Conservation (phyloP, 345 rosid species). For the Sisymbrium irio region DNA sequence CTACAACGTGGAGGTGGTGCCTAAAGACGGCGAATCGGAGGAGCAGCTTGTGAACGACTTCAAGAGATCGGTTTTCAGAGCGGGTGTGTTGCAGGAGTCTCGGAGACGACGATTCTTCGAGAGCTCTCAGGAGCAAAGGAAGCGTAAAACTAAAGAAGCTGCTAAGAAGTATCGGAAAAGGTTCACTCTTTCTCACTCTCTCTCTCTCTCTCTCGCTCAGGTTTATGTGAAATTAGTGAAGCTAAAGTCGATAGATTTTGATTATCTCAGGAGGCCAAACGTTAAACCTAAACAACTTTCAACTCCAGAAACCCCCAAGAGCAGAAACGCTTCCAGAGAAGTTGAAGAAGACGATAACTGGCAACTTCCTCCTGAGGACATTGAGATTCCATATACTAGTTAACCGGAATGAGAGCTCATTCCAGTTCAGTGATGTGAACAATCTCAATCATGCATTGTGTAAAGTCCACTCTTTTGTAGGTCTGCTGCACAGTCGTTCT, state of each 20-base stretch:
- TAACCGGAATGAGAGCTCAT: constrained; percentile 2
- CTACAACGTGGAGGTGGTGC: constrained; percentile 67
- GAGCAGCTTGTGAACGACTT: constrained; percentile 65
- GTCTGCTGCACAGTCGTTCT: not conserved
- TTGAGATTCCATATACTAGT: constrained; percentile 21
- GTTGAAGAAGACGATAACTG: constrained; percentile 27
- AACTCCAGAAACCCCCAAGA: constrained; percentile 3
- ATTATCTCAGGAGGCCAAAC: constrained; percentile 19
- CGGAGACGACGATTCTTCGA: constrained; percentile 57
- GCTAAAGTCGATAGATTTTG: not conserved
- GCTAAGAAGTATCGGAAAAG: constrained; percentile 68
- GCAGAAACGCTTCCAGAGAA: not conserved
- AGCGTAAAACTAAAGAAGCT: constrained; percentile 66
- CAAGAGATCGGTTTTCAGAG: constrained; percentile 68
- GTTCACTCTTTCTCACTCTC: constrained; percentile 3
- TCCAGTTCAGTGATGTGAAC: not conserved
- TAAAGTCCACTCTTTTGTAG: not conserved
- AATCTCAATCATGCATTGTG: not conserved
- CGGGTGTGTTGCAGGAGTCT: constrained; percentile 75
- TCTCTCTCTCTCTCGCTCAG: not conserved
- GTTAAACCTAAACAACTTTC: constrained; percentile 17
- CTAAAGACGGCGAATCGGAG: constrained; percentile 70
- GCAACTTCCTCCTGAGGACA: constrained; percentile 28
- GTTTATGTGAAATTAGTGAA: not conserved
- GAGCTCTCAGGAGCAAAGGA: constrained; percentile 62